Conservation (phyloP, 257 asterid genomes). For the Lantana camara region DNA sequence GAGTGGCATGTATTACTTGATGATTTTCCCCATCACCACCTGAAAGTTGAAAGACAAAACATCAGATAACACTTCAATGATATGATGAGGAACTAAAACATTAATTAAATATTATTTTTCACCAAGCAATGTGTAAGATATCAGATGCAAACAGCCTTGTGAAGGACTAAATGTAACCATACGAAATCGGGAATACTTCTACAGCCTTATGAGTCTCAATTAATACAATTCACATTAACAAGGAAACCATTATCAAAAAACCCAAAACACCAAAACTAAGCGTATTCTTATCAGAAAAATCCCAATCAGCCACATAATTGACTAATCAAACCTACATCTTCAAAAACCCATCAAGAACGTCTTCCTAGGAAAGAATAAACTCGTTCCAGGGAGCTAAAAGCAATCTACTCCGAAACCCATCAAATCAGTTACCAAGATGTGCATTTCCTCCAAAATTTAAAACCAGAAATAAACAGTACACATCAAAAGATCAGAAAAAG, state of each 20-base stretch:
- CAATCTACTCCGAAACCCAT: constrained; percentile 1
- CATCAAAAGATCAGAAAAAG: not conserved
- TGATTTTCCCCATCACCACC: constrained; percentile 52
- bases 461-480: not conserved
- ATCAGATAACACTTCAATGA: constrained; percentile 14
- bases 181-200: constrained; percentile 6
- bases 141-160: not conserved
- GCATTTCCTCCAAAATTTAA: not conserved
- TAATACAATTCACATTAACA: not conserved
- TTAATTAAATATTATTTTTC: not conserved
- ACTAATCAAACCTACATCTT: not conserved
- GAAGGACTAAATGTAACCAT: not conserved
- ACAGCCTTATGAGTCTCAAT: not conserved
- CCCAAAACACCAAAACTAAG: constrained; percentile 10
- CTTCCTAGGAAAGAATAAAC: constrained; percentile 2
- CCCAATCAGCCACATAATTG: not conserved
- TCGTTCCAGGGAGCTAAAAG: not conserved
- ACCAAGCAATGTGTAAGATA: not conserved
- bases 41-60: constrained; percentile 35
- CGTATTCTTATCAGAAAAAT: not conserved
- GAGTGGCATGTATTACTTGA: constrained; percentile 64
- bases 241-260: not conserved
- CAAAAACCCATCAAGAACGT: not conserved
- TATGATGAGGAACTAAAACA: constrained; percentile 5
- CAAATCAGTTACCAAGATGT: not conserved